A percentile compares a stretch with the other conserved stretches of the same genome.
Evolutionary conservation across 129 eudicot genomes (phyloP).

Genomic region (Mikania micrantha): DNA sequence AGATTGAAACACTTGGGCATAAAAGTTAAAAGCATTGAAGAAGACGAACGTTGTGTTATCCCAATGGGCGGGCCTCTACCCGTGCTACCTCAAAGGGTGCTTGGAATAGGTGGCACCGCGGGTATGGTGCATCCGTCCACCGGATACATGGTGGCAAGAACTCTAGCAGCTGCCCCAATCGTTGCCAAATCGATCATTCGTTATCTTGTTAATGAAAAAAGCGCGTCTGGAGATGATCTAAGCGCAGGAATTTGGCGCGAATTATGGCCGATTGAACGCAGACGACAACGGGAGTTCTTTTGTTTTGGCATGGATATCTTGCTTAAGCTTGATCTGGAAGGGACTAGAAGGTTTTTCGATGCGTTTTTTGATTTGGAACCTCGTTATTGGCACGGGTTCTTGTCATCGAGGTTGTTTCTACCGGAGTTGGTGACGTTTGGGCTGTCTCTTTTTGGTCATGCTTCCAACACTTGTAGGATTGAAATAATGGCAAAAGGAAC

Average conservation of each 20-base stretch:
- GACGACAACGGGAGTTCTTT: constrained; percentile 89
- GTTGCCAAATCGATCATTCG: constrained; percentile 80
- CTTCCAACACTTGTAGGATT: constrained; percentile 73
- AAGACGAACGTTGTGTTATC: constrained; percentile 86
- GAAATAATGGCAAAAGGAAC: constrained; percentile 98
- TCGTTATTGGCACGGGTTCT: constrained; percentile 96
- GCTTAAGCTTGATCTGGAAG: constrained; percentile 88
- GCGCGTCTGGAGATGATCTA: constrained; percentile 40
- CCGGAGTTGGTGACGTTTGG: constrained; percentile 82
- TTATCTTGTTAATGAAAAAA: constrained; percentile 56
- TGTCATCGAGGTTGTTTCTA: constrained; percentile 88
- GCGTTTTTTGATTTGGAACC: constrained; percentile 95
- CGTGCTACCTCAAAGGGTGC: constrained; percentile 87
- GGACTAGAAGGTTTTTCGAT: constrained; percentile 86
- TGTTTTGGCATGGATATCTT: constrained; percentile 97
- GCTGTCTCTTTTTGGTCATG: constrained; percentile 76
- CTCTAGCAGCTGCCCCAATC: constrained; percentile 90
- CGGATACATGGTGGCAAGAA: constrained; percentile 99
- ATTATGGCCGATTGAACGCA: constrained; percentile 89
- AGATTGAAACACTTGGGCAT: constrained; percentile 90
- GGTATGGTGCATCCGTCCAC: constrained; percentile 99
- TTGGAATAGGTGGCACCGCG: constrained; percentile 98
- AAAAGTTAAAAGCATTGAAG: constrained; percentile 84
- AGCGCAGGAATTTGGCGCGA: constrained; percentile 79
- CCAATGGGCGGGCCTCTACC: constrained; percentile 99